Evolutionary conservation across 805 yeast species (phyloP), one percentile per base, ranked within the genome.

Genomic region (Ogataea naganishii): DNA sequence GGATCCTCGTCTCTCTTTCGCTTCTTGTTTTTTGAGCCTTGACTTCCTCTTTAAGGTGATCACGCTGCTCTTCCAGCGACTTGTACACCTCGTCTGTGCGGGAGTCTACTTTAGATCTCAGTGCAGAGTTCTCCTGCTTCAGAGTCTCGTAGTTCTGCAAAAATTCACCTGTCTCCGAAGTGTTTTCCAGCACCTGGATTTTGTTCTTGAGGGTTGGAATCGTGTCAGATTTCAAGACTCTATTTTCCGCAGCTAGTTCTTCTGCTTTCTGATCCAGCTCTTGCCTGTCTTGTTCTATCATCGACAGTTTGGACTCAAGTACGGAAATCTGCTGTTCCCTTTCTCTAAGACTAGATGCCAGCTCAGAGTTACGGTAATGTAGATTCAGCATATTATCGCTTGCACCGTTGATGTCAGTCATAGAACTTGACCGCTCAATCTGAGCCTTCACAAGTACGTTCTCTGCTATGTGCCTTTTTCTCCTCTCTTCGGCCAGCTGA

Each of bases 401-500:
- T 49, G 29, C 58, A 54, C 8, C 75, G 72, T 39, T 68, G 60
- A 36, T 33, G n/a, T 38, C 36, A 26, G 49, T 48, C 14, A 5
- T 18, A 19, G 11, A 8, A 6, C 14, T 16, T 12, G 25, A 17
- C 18, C 15, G 22, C 15, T 17, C 20, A 17, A 16, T 17, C 38
- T 75, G 81, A 36, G 64, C 48, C 21, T 75, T 50, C 20, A 80
- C 46, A 0, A 77, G 70, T 40, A 78, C 76, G 38, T 80, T 88
- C 43, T 81, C 92, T 18, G 84, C 76, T 18, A 78, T 70, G 39
- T 69, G 75, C 30, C 94, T 56, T 33, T 73, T 66, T 39, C 71
- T 59, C 37, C 89, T 61, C 47, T 82, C 89, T 18, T 71, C 73
- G 32, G 69, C 72, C 34, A 82, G 48, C 36, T 69, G 67, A 26